Evolutionary conservation across 2,329 filamentous ascomycete species (phyloP).

Genomic region (Nigrospora osmanthi): DNA sequence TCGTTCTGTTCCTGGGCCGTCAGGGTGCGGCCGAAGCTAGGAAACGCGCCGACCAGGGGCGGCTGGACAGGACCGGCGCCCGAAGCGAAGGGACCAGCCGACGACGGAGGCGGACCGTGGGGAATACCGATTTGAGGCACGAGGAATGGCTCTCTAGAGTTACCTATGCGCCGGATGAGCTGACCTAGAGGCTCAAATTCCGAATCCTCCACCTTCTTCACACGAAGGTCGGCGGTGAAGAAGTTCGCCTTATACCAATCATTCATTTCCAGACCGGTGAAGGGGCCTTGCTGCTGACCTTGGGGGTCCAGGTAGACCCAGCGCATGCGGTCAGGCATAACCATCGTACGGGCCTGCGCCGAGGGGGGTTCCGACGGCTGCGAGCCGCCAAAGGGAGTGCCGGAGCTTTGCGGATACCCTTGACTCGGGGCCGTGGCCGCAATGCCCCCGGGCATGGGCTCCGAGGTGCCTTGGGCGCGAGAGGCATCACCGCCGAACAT

Average conservation of each 20-base stretch:
- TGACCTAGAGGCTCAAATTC: slow-evolving; percentile 95
- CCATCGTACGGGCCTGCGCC: slow-evolving; percentile 79
- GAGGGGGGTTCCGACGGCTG: slow-evolving; percentile 43
- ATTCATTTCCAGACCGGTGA: slow-evolving; percentile 96
- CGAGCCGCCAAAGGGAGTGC: slow-evolving; percentile 24
- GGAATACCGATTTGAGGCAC: slow-evolving; percentile 95
- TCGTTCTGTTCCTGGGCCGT: slow-evolving; percentile 98
- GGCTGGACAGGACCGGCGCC: slow-evolving; percentile 62
- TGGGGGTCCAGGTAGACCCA: slow-evolving; percentile 98
- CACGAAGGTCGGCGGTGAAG: slow-evolving; percentile 88
- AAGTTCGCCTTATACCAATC: slow-evolving; percentile 99
- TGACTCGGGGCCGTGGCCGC: slow-evolving; percentile 20
- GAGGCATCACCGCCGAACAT: slow-evolving; percentile 31
- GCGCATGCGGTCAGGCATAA: slow-evolving; percentile 97
- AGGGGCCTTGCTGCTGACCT: slow-evolving; percentile 85
- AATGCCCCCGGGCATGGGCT: slow-evolving; percentile 16
- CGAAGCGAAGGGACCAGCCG: slow-evolving; percentile 39
- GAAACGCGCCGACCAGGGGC: slow-evolving; percentile 88
- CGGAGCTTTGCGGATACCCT: slow-evolving; percentile 18
- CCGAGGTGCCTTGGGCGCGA: slow-evolving; percentile 23
- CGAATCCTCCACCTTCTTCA: slow-evolving; percentile 87
- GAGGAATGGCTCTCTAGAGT: slow-evolving; percentile 93
- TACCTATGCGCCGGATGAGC: slow-evolving; percentile 90
- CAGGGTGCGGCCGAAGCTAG: slow-evolving; percentile 90
- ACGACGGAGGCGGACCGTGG: slow-evolving; percentile 62